Evolutionary conservation across 1,284 basidiomycete genomes (phyloP).

Genomic region (Quambalaria eucalypti): DNA sequence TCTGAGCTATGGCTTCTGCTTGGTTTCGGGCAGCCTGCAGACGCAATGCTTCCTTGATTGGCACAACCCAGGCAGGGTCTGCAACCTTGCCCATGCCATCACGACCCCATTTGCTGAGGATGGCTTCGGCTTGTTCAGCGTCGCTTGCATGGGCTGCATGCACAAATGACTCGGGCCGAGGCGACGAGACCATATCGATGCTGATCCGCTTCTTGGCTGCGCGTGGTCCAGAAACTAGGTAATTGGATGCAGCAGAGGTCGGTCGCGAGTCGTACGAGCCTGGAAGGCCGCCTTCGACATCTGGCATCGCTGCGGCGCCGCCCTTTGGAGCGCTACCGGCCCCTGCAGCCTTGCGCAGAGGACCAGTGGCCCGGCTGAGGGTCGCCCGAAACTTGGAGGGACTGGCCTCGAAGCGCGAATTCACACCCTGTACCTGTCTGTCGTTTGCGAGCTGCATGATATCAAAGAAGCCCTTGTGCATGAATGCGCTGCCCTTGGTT

Average conservation of each 20-base stretch:
- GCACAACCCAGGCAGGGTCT: conserved; percentile 62
- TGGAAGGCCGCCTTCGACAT: conserved; percentile 16
- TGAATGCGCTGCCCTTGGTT: conserved; percentile 31
- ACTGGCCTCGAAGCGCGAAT: not conserved
- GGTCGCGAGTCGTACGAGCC: conserved; percentile 12
- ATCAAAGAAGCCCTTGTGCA: conserved; percentile 43
- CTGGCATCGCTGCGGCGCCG: conserved; percentile 11
- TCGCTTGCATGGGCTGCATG: conserved; percentile 90
- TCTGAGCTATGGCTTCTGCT: conserved; percentile 71
- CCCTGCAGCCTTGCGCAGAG: conserved; percentile 13
- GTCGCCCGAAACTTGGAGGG: conserved; percentile 18
- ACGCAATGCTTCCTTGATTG: conserved; percentile 74
- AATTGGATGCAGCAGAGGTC: not conserved
- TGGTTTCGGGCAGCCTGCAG: conserved; percentile 57
- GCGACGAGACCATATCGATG: conserved; percentile 35
- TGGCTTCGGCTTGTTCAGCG: conserved; percentile 78
- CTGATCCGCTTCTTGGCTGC: conserved; percentile 40
- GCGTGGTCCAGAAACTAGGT: conserved; percentile 7
- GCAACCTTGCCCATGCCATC: conserved; percentile 74
- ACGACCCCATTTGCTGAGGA: conserved; percentile 78
- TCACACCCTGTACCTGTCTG: not conserved
- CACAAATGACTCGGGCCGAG: conserved; percentile 27
- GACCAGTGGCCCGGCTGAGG: conserved; percentile 27
- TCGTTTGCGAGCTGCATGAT: conserved; percentile 39
- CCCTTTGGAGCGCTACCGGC: conserved; percentile 8